Evolutionary conservation across 1,139 yeast genomes (phyloP).

Genomic region (Sugiyamaella castrensis): DNA sequence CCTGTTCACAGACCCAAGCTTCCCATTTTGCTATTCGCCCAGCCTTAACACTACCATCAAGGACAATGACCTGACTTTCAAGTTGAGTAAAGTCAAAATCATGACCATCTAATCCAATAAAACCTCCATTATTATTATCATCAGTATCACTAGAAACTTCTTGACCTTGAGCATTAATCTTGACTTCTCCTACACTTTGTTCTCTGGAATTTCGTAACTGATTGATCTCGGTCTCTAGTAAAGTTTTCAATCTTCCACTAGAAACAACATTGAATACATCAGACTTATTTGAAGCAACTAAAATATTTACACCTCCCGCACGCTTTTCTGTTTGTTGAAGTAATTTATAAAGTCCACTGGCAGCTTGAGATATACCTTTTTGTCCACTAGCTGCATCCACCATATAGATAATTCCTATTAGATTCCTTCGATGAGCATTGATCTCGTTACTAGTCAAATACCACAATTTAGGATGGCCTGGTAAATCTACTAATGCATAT

Average conservation of each 20-base stretch:
- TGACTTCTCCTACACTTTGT: constrained; percentile 44
- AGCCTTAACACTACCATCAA: constrained; percentile 66
- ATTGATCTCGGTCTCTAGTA: constrained; percentile 64
- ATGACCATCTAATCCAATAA: constrained; percentile 45
- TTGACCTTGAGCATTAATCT: constrained; percentile 20
- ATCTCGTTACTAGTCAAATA: constrained; percentile 30
- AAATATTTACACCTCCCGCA: constrained; percentile 57
- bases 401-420: constrained; percentile 65
- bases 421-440: constrained; percentile 37
- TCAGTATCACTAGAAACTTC: constrained; percentile 28
- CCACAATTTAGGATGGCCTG: constrained; percentile 78
- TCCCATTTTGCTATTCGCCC: constrained; percentile 59
- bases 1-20: constrained; percentile 74
- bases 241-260: constrained; percentile 51
- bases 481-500: constrained; percentile 66
- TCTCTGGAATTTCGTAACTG: constrained; percentile 49
- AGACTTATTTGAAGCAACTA: constrained; percentile 76
- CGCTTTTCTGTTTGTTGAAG: constrained; percentile 34
- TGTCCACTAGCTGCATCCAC: constrained; percentile 45
- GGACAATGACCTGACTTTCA: constrained; percentile 70
- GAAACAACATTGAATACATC: constrained; percentile 85
- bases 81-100: constrained; percentile 58
- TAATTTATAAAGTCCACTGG: constrained; percentile 33
- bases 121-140: constrained; percentile 40
- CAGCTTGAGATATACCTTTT: constrained; percentile 33